phyloP scores from a whole-genome alignment of 345 rosid genomes.

The Erucastrum elatum region DNA sequence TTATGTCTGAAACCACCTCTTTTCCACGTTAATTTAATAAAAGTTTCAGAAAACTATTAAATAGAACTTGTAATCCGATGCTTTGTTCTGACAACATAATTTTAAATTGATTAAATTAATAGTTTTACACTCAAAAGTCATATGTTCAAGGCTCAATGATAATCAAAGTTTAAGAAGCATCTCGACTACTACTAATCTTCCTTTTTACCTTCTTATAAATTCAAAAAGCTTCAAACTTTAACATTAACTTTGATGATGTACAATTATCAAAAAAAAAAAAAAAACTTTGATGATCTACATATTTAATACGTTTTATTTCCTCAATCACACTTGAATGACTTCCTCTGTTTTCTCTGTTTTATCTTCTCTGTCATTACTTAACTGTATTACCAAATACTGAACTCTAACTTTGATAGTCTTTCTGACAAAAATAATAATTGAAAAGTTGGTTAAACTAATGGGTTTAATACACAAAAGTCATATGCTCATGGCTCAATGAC shows the following conservation, averaged over 20 bases:
- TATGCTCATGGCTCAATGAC: constrained; percentile 11
- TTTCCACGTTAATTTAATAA: background rate
- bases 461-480: constrained; percentile 3
- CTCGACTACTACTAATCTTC: background rate
- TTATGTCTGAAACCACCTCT: background rate
- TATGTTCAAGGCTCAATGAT: constrained; percentile 20
- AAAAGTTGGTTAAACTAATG: constrained; percentile 10
- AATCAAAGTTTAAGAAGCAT: constrained; percentile 15
- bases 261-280: too few species aligned
- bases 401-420: background rate
- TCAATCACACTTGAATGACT: background rate
- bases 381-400: background rate
- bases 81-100: constrained; percentile 27
- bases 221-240: background rate
- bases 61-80: constrained; percentile 18
- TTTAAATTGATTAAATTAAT: background rate
- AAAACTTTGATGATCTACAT: too few species aligned
- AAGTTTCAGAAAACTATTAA: background rate
- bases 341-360: background rate
- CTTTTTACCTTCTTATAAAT: background rate
- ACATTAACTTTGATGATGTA: background rate
- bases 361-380: background rate
- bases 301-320: too few species aligned
- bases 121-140: constrained; percentile 15
- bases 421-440: background rate